Conservation (phyloP, 2,329 filamentous ascomycete genomes). For the Scytalidium sp. region DNA sequence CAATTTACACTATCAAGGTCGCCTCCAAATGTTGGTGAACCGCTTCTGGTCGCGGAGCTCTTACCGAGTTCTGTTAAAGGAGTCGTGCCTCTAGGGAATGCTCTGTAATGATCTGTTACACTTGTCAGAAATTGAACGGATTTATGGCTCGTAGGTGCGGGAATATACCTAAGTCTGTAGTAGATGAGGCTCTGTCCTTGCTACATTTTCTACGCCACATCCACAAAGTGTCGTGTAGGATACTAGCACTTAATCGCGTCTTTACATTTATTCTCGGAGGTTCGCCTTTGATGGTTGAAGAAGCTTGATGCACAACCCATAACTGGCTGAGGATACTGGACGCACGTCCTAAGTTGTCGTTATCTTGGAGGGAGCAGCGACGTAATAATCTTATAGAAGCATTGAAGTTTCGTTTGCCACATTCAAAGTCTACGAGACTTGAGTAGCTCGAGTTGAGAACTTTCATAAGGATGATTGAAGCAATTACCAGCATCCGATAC, state of each 20-base stretch:
- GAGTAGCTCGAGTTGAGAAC: constrained; percentile 10
- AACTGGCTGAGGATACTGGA: constrained; percentile 8
- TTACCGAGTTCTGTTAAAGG: too few relatives aligned
- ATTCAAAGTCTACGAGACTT: constrained; percentile 5
- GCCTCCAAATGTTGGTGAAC: too few relatives aligned
- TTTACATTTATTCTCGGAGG: constrained; percentile 6
- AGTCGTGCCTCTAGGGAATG: too few relatives aligned
- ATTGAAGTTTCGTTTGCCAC: constrained; percentile 6
- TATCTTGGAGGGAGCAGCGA: constrained; percentile 1
- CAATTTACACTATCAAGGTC: too few relatives aligned
- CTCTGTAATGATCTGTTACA: too few relatives aligned
- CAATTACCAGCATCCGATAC: constrained; percentile 3
- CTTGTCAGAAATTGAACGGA: too few relatives aligned
- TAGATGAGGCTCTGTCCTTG: too few relatives aligned
- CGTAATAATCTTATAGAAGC: neutral
- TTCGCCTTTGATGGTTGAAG: neutral
- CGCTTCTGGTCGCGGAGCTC: too few relatives aligned
- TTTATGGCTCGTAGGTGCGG: too few relatives aligned
- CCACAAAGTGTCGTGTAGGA: constrained; percentile 8
- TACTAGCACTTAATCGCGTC: constrained; percentile 6
- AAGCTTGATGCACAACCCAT: constrained; percentile 10
- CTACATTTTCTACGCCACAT: too few relatives aligned
- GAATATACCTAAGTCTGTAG: too few relatives aligned
- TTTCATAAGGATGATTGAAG: constrained; percentile 8
- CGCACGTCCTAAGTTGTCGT: constrained; percentile 5